These are phyloP conservation scores for Kodamaea fukazawae DNA, from an alignment of 805 yeast species.

Conservation along the genomic window DNA sequence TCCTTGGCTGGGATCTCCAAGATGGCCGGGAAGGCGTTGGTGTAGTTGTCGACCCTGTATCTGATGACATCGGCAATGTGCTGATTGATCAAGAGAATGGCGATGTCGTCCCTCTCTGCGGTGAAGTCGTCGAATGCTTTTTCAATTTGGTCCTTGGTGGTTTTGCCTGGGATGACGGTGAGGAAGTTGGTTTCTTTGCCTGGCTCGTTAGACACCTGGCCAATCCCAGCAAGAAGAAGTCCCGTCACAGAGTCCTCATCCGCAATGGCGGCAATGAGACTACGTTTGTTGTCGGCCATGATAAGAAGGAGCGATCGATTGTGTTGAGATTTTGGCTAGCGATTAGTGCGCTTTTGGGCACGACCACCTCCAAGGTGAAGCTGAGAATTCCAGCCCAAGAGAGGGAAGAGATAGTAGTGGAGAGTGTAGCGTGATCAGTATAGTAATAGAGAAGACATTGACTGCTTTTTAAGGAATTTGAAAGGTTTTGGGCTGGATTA, in stretches of 20 bases:
- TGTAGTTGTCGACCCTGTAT: constrained; percentile 73
- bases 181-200: constrained; percentile 78
- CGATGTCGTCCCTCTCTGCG: constrained; percentile 76
- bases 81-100: constrained; percentile 89
- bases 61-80: constrained; percentile 91
- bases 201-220: constrained; percentile 66
- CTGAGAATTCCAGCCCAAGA: background rate
- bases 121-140: constrained; percentile 76
- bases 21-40: constrained; percentile 93
- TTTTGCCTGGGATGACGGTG: constrained; percentile 70
- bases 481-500: no score
- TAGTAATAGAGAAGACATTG: no score
- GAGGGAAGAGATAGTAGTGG: background rate
- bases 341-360: no score
- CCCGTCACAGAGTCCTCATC: constrained; percentile 99
- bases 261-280: constrained; percentile 88
- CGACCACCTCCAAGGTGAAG: no score
- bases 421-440: background rate
- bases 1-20: constrained; percentile 97
- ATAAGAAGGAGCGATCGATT: no score
- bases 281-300: constrained; percentile 51
- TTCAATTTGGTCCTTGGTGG: constrained; percentile 72
- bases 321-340: no score
- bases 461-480: no score
- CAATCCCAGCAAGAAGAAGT: constrained; percentile 89